Evolutionary conservation across 2,329 filamentous ascomycete genomes (phyloP).

Genomic region (Trichophyton verrucosum): DNA sequence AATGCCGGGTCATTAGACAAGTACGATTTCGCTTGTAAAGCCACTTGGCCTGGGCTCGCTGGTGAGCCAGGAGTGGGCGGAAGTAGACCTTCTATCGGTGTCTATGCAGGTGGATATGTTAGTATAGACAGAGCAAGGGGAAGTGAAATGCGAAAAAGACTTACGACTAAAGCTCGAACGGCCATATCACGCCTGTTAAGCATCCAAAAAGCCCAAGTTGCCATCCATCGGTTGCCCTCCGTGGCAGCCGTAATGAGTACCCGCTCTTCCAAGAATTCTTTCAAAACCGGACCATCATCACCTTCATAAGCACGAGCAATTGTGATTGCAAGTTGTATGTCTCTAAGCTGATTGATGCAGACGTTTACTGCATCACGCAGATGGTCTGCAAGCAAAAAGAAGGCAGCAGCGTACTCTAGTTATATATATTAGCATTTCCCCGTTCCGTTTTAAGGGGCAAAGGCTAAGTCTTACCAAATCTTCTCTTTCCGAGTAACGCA

Average conservation of each 20-base stretch:
- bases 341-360: conserved; percentile 73
- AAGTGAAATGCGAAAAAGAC: conserved; percentile 19
- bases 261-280: conserved; percentile 63
- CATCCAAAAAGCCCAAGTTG: conserved; percentile 94
- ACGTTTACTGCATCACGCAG: conserved; percentile 76
- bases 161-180: conserved; percentile 67
- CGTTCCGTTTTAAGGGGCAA: background rate
- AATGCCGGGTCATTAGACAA: conserved; percentile 83
- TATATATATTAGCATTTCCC: conserved; percentile 8
- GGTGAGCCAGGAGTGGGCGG: conserved; percentile 38
- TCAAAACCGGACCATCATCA: conserved; percentile 67
- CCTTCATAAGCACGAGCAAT: conserved; percentile 81
- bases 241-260: conserved; percentile 64
- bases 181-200: conserved; percentile 70
- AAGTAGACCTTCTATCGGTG: conserved; percentile 63
- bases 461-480: conserved; percentile 53
- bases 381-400: conserved; percentile 82
- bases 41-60: conserved; percentile 45
- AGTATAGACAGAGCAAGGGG: background rate
- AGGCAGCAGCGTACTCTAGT: conserved; percentile 85
- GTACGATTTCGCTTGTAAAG: conserved; percentile 62
- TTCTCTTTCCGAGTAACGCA: conserved; percentile 75
- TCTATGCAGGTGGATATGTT: conserved; percentile 36
- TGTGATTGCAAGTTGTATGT: conserved; percentile 79
- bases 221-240: conserved; percentile 83